Evolutionary conservation across 2,329 filamentous ascomycete genomes (phyloP), one percentile per base, ranked within the genome.

Genomic region (Drechslera avenae): DNA sequence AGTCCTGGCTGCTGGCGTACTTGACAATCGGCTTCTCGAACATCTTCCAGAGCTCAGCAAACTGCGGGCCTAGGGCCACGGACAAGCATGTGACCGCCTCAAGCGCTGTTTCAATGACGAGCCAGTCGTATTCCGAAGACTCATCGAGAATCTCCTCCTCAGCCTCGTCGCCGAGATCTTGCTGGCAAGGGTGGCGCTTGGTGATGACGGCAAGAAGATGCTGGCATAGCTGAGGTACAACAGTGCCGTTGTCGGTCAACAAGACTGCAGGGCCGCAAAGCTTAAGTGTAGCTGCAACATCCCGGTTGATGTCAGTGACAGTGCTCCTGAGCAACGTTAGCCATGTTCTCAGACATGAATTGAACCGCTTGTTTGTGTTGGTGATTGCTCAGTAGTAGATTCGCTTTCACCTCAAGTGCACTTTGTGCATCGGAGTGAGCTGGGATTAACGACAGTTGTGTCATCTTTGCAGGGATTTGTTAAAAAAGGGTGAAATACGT

Each of bases 111-210:
- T 99, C 94, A 46, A 97, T 88, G 43, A 96, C 88, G 14, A 97
- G 84, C 94, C 94, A 97, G 79, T 97, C 94, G 68, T 96, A 96
- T 78, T 99, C 94, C 2, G 93, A 96, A 23, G 88, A 89, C 71
- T 91, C 93, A 41, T 85, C 80, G 10, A 81, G 73, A 46, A 79
- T 79, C 40, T 89, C 85, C 48, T 89, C 85, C 8, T 86, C 79
- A n/a, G 86, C 86, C 56, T 88, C 84, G 63, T 93, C 91, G 48
- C 88, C 90, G 17, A 95, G 84, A 69, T 97, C 93, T 68, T 93
- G 85, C 77, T 99, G 94, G 79, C 91, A 97, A 49, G 90, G 87
- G 77, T 99, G 94, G 56, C 89, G 87, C 76, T 93, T 92, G 57
- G 88, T 93, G 68, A 97, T 88, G 69, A 97, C 86, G 41, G 88